Evolutionary conservation across 2,329 filamentous ascomycete species (phyloP).

Genomic region (Aureobasidium subglaciale): DNA sequence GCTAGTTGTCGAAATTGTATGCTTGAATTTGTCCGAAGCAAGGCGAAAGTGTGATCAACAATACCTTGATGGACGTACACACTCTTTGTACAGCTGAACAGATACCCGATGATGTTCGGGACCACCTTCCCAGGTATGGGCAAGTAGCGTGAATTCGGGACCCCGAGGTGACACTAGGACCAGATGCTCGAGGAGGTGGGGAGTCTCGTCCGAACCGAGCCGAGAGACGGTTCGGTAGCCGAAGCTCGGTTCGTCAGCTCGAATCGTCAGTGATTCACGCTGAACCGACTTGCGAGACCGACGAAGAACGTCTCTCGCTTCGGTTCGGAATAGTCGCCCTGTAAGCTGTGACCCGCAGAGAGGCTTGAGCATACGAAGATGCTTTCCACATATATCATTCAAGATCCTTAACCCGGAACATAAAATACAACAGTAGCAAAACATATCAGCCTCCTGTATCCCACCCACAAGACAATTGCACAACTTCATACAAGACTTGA

Average conservation of each 20-base stretch:
- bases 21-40: too few relatives aligned
- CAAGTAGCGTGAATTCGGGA: not conserved
- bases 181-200: not conserved
- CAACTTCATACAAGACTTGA: not conserved
- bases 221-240: not conserved
- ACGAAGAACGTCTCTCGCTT: not conserved
- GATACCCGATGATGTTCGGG: not conserved
- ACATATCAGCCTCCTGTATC: not conserved
- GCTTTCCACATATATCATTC: slow-evolving; percentile 2
- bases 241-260: too few relatives aligned
- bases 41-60: too few relatives aligned
- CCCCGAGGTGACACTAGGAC: not conserved
- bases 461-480: not conserved
- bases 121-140: not conserved
- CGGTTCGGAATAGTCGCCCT: not conserved
- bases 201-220: not conserved
- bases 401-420: not conserved
- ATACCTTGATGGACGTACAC: not conserved
- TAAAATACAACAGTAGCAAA: too few relatives aligned
- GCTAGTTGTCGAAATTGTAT: too few relatives aligned
- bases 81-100: not conserved
- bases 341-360: not conserved
- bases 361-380: not conserved
- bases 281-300: too few relatives aligned
- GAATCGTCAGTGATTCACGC: too few relatives aligned